Evolutionary conservation across 805 yeast genomes (phyloP).

Genomic region (Saccharomycopsis sp.): DNA sequence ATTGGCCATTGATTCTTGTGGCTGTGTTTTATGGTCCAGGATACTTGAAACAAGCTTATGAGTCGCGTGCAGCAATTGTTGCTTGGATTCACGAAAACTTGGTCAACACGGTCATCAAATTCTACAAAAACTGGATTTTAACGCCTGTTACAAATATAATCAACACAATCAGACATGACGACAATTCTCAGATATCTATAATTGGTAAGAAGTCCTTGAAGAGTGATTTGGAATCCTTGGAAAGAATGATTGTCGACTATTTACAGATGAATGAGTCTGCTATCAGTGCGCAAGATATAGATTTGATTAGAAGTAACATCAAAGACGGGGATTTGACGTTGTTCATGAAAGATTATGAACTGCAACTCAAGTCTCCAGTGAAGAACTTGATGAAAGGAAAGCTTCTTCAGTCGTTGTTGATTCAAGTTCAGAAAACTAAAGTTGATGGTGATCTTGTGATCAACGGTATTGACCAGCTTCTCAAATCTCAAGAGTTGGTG

Average conservation of each 20-base stretch:
- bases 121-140: constrained; percentile 77
- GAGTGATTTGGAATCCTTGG: constrained; percentile 73
- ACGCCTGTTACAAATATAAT: constrained; percentile 67
- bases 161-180: constrained; percentile 80
- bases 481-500: constrained; percentile 89
- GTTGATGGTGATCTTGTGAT: constrained; percentile 92
- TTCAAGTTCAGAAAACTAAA: constrained; percentile 92
- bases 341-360: constrained; percentile 75
- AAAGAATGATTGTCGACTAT: constrained; percentile 82
- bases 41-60: constrained; percentile 36
- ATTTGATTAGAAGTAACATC: constrained; percentile 31
- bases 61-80: constrained; percentile 45
- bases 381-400: constrained; percentile 59
- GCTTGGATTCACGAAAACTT: constrained; percentile 54
- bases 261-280: constrained; percentile 9
- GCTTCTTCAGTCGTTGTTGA: constrained; percentile 67
- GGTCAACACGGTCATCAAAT: constrained; percentile 57
- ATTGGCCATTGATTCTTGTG: constrained; percentile 58
- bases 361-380: constrained; percentile 64
- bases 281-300: constrained; percentile 15
- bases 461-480: constrained; percentile 80
- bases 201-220: constrained; percentile 72
- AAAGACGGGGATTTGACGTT: constrained; percentile 69
- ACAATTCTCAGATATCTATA: constrained; percentile 62
- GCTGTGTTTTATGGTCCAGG: constrained; percentile 48